Evolutionary conservation across 805 yeast genomes (phyloP).

Genomic region (Saccharomycopsis sp.): DNA sequence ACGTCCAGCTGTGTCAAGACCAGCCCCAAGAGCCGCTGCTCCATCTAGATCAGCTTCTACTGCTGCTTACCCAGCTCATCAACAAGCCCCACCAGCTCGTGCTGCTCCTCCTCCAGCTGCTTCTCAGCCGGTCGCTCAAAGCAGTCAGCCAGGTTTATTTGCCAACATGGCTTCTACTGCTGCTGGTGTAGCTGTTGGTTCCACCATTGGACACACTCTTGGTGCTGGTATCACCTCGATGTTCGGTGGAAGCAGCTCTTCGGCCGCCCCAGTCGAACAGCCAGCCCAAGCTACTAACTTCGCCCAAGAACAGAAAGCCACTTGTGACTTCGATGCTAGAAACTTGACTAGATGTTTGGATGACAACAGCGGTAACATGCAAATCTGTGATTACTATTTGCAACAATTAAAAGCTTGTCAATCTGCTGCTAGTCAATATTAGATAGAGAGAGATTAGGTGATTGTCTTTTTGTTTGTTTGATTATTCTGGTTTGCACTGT

Average conservation of each 20-base stretch:
- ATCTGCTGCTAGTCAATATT: slow-evolving; percentile 82
- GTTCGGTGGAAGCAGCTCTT: slow-evolving; percentile 73
- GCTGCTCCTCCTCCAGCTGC: slow-evolving; percentile 46
- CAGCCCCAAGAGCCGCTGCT: slow-evolving; percentile 32
- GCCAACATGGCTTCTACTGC: slow-evolving; percentile 99
- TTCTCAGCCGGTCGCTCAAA: slow-evolving; percentile 45
- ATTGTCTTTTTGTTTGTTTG: no score
- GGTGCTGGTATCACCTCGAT: slow-evolving; percentile 90
- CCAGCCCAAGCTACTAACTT: slow-evolving; percentile 33
- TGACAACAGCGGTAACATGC: slow-evolving; percentile 93
- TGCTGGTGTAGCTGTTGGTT: slow-evolving; percentile 99
- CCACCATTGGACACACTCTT: slow-evolving; percentile 92
- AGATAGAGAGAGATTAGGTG: no score
- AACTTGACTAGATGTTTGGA: slow-evolving; percentile 92
- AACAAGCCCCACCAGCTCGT: slow-evolving; percentile 36
- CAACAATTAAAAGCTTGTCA: slow-evolving; percentile 98
- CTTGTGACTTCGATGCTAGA: slow-evolving; percentile 91
- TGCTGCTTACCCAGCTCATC: slow-evolving; percentile 71
- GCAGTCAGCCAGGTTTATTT: slow-evolving; percentile 76
- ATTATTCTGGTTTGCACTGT: no score
- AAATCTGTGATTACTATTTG: slow-evolving; percentile 91
- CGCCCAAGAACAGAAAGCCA: slow-evolving; percentile 40
- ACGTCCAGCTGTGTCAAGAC: slow-evolving; percentile 33
- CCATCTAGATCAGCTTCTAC: slow-evolving; percentile 53
- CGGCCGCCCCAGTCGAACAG: slow-evolving; percentile 42